phyloP scores from a whole-genome alignment of 495 filamentous ascomycete species.

The Amorphotheca resinae region DNA sequence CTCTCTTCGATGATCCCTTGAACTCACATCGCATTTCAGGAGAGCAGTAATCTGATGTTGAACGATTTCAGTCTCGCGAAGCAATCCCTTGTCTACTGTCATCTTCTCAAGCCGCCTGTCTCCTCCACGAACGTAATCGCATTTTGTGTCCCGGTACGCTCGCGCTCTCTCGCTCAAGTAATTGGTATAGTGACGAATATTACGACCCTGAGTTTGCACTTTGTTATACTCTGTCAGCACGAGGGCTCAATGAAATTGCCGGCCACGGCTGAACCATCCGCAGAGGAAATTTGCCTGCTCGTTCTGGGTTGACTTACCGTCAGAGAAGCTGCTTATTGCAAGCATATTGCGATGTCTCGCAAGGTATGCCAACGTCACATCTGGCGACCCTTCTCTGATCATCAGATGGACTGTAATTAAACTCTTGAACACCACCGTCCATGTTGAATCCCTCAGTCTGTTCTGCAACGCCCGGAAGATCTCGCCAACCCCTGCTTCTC shows the following conservation, averaged over 20 bases:
- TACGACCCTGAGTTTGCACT: slow-evolving; percentile 93
- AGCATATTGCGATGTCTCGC: slow-evolving; percentile 72
- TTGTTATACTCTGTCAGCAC: slow-evolving; percentile 23
- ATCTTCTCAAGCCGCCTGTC: slow-evolving; percentile 74
- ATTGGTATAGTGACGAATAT: slow-evolving; percentile 81
- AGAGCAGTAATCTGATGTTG: slow-evolving; percentile 79
- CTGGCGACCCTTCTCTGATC: slow-evolving; percentile 87
- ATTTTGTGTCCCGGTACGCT: slow-evolving; percentile 69
- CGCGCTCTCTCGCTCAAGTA: slow-evolving; percentile 76
- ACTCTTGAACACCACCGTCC: slow-evolving; percentile 92
- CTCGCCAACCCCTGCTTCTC: slow-evolving; percentile 90
- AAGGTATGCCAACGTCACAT: slow-evolving; percentile 78
- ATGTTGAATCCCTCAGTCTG: slow-evolving; percentile 86
- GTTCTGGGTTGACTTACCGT: slow-evolving; percentile 48
- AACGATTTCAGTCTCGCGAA: slow-evolving; percentile 85
- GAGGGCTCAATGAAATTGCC: slow-evolving; percentile 10
- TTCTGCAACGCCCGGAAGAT: slow-evolving; percentile 86
- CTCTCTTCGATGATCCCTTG: neutral
- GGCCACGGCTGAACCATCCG: slow-evolving; percentile 7
- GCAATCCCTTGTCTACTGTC: slow-evolving; percentile 80
- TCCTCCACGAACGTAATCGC: slow-evolving; percentile 74
- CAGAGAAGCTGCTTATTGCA: slow-evolving; percentile 81
- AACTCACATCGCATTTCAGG: slow-evolving; percentile 75
- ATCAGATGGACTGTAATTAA: slow-evolving; percentile 93
- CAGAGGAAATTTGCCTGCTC: neutral